Percentiles rank a stretch among this genome's conserved stretches.
These are phyloP conservation scores for Millerozyma miso DNA, from an alignment of 805 yeast genomes.

Conservation along the genomic window DNA sequence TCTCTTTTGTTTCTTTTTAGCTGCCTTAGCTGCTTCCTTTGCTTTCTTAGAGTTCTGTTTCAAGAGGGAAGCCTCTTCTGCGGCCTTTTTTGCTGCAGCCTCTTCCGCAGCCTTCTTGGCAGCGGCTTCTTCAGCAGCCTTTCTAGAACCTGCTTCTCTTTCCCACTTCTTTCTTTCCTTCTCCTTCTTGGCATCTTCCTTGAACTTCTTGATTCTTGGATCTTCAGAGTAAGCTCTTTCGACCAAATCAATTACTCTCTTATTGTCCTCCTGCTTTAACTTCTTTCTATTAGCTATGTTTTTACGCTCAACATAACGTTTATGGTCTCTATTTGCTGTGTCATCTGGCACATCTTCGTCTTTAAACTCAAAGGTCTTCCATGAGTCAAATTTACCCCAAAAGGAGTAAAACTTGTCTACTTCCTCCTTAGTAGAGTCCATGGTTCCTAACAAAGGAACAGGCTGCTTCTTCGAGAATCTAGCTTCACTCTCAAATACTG, in stretches of 20 bases:
- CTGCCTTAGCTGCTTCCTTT: constrained; percentile 95
- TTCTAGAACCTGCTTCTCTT: constrained; percentile 94
- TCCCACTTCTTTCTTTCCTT: constrained; percentile 97
- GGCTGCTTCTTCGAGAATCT: constrained; percentile 92
- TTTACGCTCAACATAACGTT: constrained; percentile 97
- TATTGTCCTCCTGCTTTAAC: constrained; percentile 96
- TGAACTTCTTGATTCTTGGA: constrained; percentile 91
- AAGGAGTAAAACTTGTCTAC: constrained; percentile 87
- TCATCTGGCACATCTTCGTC: constrained; percentile 99
- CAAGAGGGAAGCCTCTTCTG: constrained; percentile 59
- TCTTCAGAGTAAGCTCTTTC: constrained; percentile 87
- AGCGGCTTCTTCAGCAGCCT: constrained; percentile 91
- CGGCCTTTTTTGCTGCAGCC: constrained; percentile 70
- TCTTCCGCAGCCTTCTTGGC: constrained; percentile 86
- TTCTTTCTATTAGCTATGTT: constrained; percentile 95
- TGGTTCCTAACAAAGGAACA: constrained; percentile 74
- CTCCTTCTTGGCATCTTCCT: constrained; percentile 90
- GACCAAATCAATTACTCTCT: constrained; percentile 78
- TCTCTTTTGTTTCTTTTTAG: constrained; percentile 97
- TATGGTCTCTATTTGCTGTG: constrained; percentile 98
- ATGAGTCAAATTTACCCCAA: constrained; percentile 94
- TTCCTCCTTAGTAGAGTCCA: constrained; percentile 64
- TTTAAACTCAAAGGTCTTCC: constrained; percentile 97
- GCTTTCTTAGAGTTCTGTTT: constrained; percentile 68
- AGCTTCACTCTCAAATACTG: constrained; percentile 84